Base-by-base conservation (phyloP, 129 eudicot species). In the Chrysanthemum lavandulifolium region DNA sequence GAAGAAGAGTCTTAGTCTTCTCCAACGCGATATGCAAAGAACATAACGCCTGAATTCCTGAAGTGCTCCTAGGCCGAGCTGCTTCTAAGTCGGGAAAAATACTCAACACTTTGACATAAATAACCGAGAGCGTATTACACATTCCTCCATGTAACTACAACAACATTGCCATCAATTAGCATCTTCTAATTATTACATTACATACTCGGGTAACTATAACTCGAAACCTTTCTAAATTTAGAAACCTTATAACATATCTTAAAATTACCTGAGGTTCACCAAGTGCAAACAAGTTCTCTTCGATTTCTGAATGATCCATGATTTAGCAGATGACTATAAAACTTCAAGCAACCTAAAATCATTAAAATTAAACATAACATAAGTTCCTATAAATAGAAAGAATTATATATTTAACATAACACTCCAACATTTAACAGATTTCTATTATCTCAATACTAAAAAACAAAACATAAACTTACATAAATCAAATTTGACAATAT, bases 21-120 rank as follows among this genome's bases (percentile, higher is more conserved):
- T 93, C 98, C 40, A 93, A 83, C 4, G 98, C 97, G 27, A 93
- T 84, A 76, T 93, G 98, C 72, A 93, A 76, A 60, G 98, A 85
- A 74, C 98, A 93, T 36, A 93, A 73, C 14, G 98, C 97, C 80
- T 93, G 98, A 72, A 93, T 93, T 5, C 98, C 98, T 7, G 98
- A 83, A 45, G 90, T 93, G 76, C 98, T 93, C 53, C 98, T 80
- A n/a, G 98, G 98, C 48, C 98, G 76, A 33, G 98, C 88, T 2
- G 95, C 98, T 87, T 93, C 98, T 33, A 93, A 64, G 16, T 86
- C 89, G 0, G 98, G 98, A 51, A 93, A 93, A 66, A 93, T 79
- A 10, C 67, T 73, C 81, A 93, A 56, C 69, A 93, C 87, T 87
- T 62, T 87, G 69, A 80, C 78, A 75, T 93, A 93, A 36, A 93